These are phyloP conservation scores for Backusella sp. DNA, from an alignment of 192 early-diverging fungal genomes.

Conservation along the genomic window DNA sequence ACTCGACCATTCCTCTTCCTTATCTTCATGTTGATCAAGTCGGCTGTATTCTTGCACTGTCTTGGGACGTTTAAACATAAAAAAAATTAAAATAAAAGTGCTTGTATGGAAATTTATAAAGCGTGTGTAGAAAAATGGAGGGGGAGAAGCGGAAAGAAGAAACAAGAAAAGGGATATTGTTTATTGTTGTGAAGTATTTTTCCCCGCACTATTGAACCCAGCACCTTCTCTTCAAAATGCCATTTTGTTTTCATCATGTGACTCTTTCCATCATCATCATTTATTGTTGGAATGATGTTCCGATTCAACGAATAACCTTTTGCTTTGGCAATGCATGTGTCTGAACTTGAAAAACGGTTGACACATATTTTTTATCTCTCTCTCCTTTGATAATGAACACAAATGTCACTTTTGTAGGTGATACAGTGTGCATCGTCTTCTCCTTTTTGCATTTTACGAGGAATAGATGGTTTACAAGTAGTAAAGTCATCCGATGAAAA, in stretches of 20 bases:
- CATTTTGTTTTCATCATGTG: not conserved
- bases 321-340: not conserved
- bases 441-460: not conserved
- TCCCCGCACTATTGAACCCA: not conserved
- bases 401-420: not conserved
- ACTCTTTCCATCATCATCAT: not conserved
- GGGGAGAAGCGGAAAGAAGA: not conserved
- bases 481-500: no score
- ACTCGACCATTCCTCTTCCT: constrained; percentile 11
- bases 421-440: not conserved
- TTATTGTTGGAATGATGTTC: not conserved
- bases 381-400: not conserved
- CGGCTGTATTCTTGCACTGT: constrained; percentile 15
- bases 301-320: not conserved
- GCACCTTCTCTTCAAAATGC: not conserved
- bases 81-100: not conserved
- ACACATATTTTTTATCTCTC: not conserved
- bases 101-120: not conserved
- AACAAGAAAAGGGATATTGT: not conserved
- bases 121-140: not conserved
- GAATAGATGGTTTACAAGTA: no score
- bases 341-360: not conserved
- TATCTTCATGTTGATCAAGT: constrained; percentile 22
- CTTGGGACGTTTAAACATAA: constrained; percentile 9
- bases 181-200: not conserved